phyloP scores from a whole-genome alignment of 768 basidiomycete species.

The Kwoniella sp. region DNA sequence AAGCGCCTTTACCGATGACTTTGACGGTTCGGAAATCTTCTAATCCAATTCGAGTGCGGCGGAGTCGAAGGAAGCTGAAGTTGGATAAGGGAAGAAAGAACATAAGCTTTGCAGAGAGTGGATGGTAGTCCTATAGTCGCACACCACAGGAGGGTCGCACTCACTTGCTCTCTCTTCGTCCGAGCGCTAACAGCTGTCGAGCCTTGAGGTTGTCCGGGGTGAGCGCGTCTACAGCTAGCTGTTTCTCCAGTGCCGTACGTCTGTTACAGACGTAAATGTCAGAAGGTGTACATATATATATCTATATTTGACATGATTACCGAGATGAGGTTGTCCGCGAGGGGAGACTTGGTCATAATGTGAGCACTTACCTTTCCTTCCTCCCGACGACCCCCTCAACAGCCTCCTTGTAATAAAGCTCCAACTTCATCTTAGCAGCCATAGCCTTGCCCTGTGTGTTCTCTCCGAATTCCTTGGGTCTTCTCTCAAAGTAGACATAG shows the following conservation, averaged over 20 bases:
- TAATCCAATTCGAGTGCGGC: slow-evolving; percentile 84
- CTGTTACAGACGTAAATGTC: slow-evolving; percentile 17
- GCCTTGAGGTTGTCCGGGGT: slow-evolving; percentile 51
- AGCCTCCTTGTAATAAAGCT: slow-evolving; percentile 94
- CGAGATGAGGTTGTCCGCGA: no score
- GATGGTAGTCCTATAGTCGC: no score
- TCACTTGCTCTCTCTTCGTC: slow-evolving; percentile 53
- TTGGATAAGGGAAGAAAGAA: not conserved
- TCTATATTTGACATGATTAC: no score
- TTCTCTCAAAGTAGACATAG: slow-evolving; percentile 93
- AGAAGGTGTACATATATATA: no score
- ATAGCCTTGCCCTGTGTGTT: slow-evolving; percentile 81
- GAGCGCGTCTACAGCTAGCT: slow-evolving; percentile 43
- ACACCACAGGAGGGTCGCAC: slow-evolving; percentile 9
- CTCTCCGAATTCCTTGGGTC: slow-evolving; percentile 72
- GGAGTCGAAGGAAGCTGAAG: slow-evolving; percentile 74
- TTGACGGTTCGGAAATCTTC: slow-evolving; percentile 95
- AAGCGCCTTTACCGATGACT: slow-evolving; percentile 98
- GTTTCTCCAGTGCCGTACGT: slow-evolving; percentile 50
- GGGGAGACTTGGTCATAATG: not conserved
- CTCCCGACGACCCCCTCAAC: slow-evolving; percentile 94
- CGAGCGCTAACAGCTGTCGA: slow-evolving; percentile 49
- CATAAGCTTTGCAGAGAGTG: no score
- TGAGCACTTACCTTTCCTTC: slow-evolving; percentile 70
- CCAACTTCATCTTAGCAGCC: slow-evolving; percentile 89